Conservation (phyloP, 2,329 filamentous ascomycete species). For the Ceratocystis variospora region DNA sequence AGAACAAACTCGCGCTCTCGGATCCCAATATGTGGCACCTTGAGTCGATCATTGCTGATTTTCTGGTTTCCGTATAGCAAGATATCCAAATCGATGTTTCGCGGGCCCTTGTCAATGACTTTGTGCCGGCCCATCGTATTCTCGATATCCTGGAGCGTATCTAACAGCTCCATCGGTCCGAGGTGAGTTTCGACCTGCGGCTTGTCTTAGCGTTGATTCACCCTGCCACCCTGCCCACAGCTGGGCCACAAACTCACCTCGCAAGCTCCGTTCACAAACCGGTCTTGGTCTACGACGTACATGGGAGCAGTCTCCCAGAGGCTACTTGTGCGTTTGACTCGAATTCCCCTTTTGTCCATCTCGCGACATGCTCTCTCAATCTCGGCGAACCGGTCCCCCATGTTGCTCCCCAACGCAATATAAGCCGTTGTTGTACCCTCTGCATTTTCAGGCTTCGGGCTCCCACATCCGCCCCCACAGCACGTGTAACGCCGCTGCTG, state of each 20-base stretch:
- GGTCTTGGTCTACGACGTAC: slow-evolving; percentile 82
- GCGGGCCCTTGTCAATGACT: slow-evolving; percentile 78
- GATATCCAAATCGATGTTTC: slow-evolving; percentile 91
- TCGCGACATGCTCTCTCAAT: slow-evolving; percentile 72
- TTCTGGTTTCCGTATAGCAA: slow-evolving; percentile 60
- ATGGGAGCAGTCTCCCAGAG: slow-evolving; percentile 93
- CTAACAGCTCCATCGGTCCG: slow-evolving; percentile 59
- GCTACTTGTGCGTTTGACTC: slow-evolving; percentile 64
- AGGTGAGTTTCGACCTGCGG: slow-evolving; percentile 65
- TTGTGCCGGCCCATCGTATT: slow-evolving; percentile 65
- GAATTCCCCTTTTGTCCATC: slow-evolving; percentile 61
- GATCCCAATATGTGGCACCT: slow-evolving; percentile 72
- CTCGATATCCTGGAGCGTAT: slow-evolving; percentile 75
- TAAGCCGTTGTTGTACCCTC: slow-evolving; percentile 43
- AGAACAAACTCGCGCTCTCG: slow-evolving; percentile 88
- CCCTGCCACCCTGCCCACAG: background rate
- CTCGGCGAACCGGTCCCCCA: slow-evolving; percentile 70
- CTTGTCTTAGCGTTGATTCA: background rate
- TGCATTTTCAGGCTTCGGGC: slow-evolving; percentile 22
- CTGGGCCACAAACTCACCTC: slow-evolving; percentile 46
- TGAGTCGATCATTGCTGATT: slow-evolving; percentile 58
- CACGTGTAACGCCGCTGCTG: slow-evolving; percentile 3
- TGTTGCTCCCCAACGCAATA: slow-evolving; percentile 82
- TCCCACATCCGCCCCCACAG: slow-evolving; percentile 28
- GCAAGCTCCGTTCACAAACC: slow-evolving; percentile 84